These are phyloP conservation scores for Crepidotus variabilis DNA, from an alignment of 768 basidiomycete genomes.

Conservation along the genomic window DNA sequence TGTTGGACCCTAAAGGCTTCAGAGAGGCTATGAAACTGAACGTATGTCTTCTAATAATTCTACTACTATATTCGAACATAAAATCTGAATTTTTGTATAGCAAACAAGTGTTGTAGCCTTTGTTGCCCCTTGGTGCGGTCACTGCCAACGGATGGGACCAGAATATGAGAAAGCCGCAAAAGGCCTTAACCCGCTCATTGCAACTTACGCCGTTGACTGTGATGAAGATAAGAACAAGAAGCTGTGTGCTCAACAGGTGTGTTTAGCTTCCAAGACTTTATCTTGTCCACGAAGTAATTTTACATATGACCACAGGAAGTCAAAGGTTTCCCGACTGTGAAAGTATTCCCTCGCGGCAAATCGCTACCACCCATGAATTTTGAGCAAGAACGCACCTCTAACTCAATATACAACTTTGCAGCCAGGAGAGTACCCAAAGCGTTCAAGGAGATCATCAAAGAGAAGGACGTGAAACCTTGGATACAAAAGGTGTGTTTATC, in stretches of 20 bases:
- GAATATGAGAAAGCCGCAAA: conserved; percentile 82
- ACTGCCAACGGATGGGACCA: conserved; percentile 83
- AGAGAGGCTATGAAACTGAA: conserved; percentile 70
- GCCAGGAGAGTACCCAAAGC: conserved; percentile 70
- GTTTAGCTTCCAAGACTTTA: conserved; percentile 1
- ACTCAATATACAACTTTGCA: conserved; percentile 72
- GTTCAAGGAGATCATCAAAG: conserved; percentile 54
- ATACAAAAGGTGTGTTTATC: conserved; percentile 51
- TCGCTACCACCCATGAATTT: conserved; percentile 60
- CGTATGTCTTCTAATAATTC: conserved; percentile 38
- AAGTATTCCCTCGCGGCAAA: conserved; percentile 81
- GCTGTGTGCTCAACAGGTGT: conserved; percentile 76
- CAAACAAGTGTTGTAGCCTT: conserved; percentile 81
- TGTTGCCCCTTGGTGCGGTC: conserved; percentile 94
- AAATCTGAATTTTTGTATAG: too few species aligned
- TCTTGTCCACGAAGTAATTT: not conserved
- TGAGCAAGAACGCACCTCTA: conserved; percentile 69
- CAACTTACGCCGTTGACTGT: conserved; percentile 92
- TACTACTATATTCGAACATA: not conserved
- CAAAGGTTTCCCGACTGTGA: conserved; percentile 92
- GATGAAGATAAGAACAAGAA: conserved; percentile 78
- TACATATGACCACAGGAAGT: conserved; percentile 44
- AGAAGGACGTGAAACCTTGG: conserved; percentile 64
- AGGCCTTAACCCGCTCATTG: conserved; percentile 76
- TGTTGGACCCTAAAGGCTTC: conserved; percentile 68